Percentiles rank a stretch among this genome's conserved stretches.
These are phyloP conservation scores for Flaveria ramosissima DNA, from an alignment of 129 eudicot genomes.

Conservation along the genomic window DNA sequence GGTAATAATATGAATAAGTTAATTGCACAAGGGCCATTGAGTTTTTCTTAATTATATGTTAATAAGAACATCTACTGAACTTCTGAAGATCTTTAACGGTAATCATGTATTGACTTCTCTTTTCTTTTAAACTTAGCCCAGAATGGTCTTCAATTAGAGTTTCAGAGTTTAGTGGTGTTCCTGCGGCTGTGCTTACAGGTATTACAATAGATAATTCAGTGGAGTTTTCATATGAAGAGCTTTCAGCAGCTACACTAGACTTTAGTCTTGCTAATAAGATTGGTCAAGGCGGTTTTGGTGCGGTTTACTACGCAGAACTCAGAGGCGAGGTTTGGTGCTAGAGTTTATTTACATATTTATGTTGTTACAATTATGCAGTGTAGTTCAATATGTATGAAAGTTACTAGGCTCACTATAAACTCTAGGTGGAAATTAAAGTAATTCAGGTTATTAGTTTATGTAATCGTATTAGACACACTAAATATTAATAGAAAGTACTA, in stretches of 20 bases:
- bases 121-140: slow-evolving; percentile 35
- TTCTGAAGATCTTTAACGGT: neutral
- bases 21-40: no score
- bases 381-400: neutral
- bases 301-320: slow-evolving; percentile 92
- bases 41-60: no score
- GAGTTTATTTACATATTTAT: neutral
- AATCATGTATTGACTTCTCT: slow-evolving; percentile 3
- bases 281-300: slow-evolving; percentile 98
- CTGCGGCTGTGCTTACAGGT: slow-evolving; percentile 61
- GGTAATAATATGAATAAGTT: no score
- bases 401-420: neutral
- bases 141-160: slow-evolving; percentile 32
- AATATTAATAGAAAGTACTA: neutral
- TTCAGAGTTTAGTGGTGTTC: slow-evolving; percentile 38
- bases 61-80: no score
- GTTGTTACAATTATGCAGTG: slow-evolving; percentile 18
- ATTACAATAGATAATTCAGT: slow-evolving; percentile 82
- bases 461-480: no score
- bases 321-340: slow-evolving; percentile 71
- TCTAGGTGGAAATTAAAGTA: neutral
- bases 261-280: slow-evolving; percentile 80
- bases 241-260: slow-evolving; percentile 71
- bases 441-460: neutral
- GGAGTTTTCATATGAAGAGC: slow-evolving; percentile 91